Conservation (phyloP, 2,329 filamentous ascomycete genomes). For the Xylariaceae sp. region DNA sequence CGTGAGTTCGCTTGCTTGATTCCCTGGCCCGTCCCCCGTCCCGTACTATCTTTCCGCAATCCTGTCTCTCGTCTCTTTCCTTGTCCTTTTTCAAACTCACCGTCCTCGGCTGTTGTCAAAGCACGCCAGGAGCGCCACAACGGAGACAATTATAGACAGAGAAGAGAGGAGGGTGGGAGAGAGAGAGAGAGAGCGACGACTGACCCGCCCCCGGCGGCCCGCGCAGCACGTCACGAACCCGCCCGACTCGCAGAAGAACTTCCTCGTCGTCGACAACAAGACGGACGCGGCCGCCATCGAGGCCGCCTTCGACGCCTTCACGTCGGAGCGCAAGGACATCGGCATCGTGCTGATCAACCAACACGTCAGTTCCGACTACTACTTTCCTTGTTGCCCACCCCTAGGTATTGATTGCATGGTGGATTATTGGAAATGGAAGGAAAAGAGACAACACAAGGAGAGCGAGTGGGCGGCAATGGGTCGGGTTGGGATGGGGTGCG, state of each 20-base stretch:
- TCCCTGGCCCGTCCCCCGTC: too few relatives aligned
- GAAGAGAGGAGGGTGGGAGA: not conserved
- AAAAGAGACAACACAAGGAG: too few relatives aligned
- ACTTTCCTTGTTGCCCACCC: not conserved
- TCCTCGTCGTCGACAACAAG: constrained; percentile 91
- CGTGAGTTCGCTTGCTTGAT: too few relatives aligned
- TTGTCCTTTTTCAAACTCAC: not conserved
- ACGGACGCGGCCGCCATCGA: constrained; percentile 86
- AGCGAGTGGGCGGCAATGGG: too few relatives aligned
- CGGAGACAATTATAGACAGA: too few relatives aligned
- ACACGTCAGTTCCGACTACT: constrained; percentile 61
- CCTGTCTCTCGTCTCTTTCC: too few relatives aligned
- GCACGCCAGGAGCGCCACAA: too few relatives aligned
- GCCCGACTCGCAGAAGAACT: constrained; percentile 92
- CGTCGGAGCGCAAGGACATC: constrained; percentile 86
- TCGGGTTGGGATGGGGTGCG: too few relatives aligned
- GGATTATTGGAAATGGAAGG: too few relatives aligned
- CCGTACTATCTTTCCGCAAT: too few relatives aligned
- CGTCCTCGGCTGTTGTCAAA: not conserved
- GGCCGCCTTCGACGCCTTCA: constrained; percentile 82
- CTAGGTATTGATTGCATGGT: not conserved
- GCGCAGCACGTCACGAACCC: constrained; percentile 82
- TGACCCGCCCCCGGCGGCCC: not conserved
- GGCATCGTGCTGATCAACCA: constrained; percentile 96
- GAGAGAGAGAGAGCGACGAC: too few relatives aligned